Evolutionary conservation across 805 yeast species (phyloP).

Genomic region (Candida maesae): DNA sequence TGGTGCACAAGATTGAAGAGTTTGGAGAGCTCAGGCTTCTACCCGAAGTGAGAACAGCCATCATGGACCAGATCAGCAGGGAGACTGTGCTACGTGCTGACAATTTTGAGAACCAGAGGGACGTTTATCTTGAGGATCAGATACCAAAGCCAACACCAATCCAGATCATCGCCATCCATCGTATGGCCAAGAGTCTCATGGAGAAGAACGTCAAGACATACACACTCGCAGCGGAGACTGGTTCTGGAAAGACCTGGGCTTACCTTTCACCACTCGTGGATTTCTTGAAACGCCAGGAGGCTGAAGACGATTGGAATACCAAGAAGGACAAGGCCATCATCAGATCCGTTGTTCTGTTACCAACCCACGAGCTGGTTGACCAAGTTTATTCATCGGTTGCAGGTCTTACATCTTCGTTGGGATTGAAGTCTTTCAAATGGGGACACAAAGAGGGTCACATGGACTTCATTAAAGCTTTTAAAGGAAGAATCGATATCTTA

Average conservation of each 20-base stretch:
- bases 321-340: conserved; percentile 41
- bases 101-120: conserved; percentile 18
- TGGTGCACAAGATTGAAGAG: conserved; percentile 49
- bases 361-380: conserved; percentile 83
- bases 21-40: conserved; percentile 67
- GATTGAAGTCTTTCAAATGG: conserved; percentile 54
- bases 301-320: conserved; percentile 30
- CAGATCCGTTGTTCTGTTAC: conserved; percentile 73
- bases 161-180: conserved; percentile 67
- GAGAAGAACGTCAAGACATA: conserved; percentile 50
- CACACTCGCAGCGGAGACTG: conserved; percentile 93
- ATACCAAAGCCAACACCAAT: conserved; percentile 65
- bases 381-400: conserved; percentile 58
- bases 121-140: conserved; percentile 12
- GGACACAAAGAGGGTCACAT: conserved; percentile 54
- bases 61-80: conserved; percentile 48
- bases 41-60: conserved; percentile 60
- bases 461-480: conserved; percentile 45
- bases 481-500: conserved; percentile 65
- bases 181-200: conserved; percentile 30
- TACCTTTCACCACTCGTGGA: conserved; percentile 76
- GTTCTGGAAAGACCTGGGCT: conserved; percentile 95
- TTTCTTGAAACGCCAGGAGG: conserved; percentile 54
- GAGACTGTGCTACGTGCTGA: conserved; percentile 38
- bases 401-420: conserved; percentile 33